Conservation (phyloP, 805 yeast genomes). For the Blastobotrys peoriensis region DNA sequence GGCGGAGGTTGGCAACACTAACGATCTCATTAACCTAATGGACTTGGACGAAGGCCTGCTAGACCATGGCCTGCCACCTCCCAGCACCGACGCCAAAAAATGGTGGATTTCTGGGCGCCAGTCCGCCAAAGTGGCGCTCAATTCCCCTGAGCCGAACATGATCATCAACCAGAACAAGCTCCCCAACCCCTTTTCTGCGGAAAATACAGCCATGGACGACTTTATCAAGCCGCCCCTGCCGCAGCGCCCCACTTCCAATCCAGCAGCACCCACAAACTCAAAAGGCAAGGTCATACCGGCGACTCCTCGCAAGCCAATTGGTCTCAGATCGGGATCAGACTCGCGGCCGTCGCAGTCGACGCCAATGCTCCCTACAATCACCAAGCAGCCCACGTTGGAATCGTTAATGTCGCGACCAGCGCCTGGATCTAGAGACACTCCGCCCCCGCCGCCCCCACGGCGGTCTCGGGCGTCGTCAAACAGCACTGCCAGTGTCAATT, state of each 20-base stretch:
- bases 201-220: constrained; percentile 43
- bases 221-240: constrained; percentile 34
- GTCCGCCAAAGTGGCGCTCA: constrained; percentile 61
- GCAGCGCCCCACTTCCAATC: constrained; percentile 7
- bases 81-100: constrained; percentile 70
- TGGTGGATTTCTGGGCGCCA: constrained; percentile 92
- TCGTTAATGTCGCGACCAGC: neutral
- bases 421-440: neutral
- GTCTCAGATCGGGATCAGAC: neutral
- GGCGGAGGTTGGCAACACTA: constrained; percentile 31
- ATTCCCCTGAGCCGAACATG: constrained; percentile 35
- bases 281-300: constrained; percentile 3
- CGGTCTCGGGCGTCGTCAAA: constrained; percentile 6
- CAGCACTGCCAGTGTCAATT: constrained; percentile 5
- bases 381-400: neutral
- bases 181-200: constrained; percentile 62
- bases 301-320: constrained; percentile 6
- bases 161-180: constrained; percentile 65
- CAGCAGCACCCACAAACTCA: neutral
- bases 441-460: constrained; percentile 13
- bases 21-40: constrained; percentile 23
- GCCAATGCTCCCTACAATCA: neutral
- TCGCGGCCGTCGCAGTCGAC: neutral
- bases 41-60: constrained; percentile 24
- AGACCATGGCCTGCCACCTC: constrained; percentile 64